Evolutionary conservation across 768 basidiomycete genomes (phyloP).

Genomic region (Agrocybe pediades): DNA sequence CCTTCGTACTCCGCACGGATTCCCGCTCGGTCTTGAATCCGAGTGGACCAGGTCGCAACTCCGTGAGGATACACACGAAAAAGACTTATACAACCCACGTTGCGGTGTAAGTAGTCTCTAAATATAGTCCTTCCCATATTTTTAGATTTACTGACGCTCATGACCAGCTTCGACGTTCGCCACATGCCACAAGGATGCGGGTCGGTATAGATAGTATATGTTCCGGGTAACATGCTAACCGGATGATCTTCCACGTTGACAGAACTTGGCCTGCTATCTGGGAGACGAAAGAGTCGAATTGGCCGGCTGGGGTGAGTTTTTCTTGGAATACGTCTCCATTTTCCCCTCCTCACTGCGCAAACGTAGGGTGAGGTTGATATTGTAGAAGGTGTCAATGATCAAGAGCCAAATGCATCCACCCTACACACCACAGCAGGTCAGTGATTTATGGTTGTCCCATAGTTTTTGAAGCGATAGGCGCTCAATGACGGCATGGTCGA

Average conservation of each 20-base stretch:
- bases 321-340: background rate
- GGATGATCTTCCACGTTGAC: background rate
- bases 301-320: conserved; percentile 44
- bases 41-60: conserved; percentile 49
- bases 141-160: conserved; percentile 27
- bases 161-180: conserved; percentile 32
- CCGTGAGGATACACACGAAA: conserved; percentile 51
- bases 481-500: background rate
- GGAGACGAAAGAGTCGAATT: conserved; percentile 48
- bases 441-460: conserved; percentile 41
- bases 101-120: conserved; percentile 40
- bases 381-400: conserved; percentile 43
- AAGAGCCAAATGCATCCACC: conserved; percentile 35
- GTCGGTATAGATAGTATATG: conserved; percentile 18
- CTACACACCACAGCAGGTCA: conserved; percentile 43
- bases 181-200: conserved; percentile 54
- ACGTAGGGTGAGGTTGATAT: conserved; percentile 42
- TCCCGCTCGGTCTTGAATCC: conserved; percentile 38
- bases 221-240: background rate
- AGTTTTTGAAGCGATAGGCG: no score
- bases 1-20: conserved; percentile 51
- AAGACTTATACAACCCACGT: conserved; percentile 52
- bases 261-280: conserved; percentile 58
- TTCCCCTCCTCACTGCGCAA: background rate
- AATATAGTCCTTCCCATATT: background rate